These are phyloP conservation scores for Acacia crassicarpa DNA, from an alignment of 306 rosid genomes.

Conservation along the genomic window DNA sequence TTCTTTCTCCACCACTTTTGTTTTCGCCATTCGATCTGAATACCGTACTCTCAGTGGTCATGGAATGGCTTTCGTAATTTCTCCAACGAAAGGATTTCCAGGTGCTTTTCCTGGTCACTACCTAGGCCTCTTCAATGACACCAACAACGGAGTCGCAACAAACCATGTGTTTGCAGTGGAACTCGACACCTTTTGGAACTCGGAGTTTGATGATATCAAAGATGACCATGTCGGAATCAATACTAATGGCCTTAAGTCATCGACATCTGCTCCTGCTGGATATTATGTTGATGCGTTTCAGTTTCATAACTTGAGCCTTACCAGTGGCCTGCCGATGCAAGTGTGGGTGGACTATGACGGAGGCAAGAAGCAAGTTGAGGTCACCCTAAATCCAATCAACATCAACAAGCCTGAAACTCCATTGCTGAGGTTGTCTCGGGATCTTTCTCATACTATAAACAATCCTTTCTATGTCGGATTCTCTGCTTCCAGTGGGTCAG, in stretches of 20 bases:
- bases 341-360: conserved; percentile 74
- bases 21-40: not conserved
- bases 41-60: not conserved
- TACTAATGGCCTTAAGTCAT: not conserved
- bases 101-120: conserved; percentile 35
- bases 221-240: conserved; percentile 48
- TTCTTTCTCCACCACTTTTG: not conserved
- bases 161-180: conserved; percentile 59
- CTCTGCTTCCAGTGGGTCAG: not conserved
- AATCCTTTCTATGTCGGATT: not conserved
- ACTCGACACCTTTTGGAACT: conserved; percentile 48
- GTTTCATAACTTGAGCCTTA: conserved; percentile 41
- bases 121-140: conserved; percentile 54
- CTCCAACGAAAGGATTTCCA: conserved; percentile 53
- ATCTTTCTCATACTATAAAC: not conserved
- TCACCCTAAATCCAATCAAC: not conserved
- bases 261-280: conserved; percentile 37
- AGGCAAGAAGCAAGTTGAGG: conserved; percentile 25
- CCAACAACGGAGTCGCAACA: conserved; percentile 38
- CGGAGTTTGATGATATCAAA: conserved; percentile 47
- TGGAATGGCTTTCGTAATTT: conserved; percentile 23
- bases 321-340: conserved; percentile 49
- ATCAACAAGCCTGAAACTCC: not conserved
- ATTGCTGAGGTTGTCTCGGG: not conserved
- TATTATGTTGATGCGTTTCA: conserved; percentile 8